Base-by-base conservation (phyloP, 2,329 filamentous ascomycete species). In the Neocatenulostroma microsporum region DNA sequence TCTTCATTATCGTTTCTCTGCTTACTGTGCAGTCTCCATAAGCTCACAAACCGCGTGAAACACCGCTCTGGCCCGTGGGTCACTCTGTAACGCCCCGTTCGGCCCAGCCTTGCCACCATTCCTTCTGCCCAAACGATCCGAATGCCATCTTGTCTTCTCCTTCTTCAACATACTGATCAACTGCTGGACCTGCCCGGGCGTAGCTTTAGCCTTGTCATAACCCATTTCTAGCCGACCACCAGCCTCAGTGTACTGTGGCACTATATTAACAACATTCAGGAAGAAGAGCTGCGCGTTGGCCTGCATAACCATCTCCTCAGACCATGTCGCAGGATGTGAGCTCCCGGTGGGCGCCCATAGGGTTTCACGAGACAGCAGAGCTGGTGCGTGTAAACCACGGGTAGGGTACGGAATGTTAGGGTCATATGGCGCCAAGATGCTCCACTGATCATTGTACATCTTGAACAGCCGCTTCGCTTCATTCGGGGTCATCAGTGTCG, bases 1-100 rank as follows among this genome's bases (percentile, higher is more conserved):
- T n/a, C n/a, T 24, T 8, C 21, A 24, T 24, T n/a, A n/a, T n/a
- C n/a, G n/a, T n/a, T n/a, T n/a, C 15, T 29, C 9, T 25, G 11
- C 7, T 35, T 18, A 40, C 32, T 39, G 40, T 28, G 42, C 47
- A 30, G 30, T 34, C 39, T 54, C 50, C 45, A 54, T 51, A 34
- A 57, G 44, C 36, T 48, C 53, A 42, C 54, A 58, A 32, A 55
- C 53, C 19, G 51, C 52, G 47, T 57, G 55, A 36, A 57, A 57
- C 13, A 57, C 53, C 21, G 54, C 53, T 21, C 55, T 39, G 12
- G 53, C 54, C 30, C 46, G 45, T 30, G 46, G 49, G 39, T 56
- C 51, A 21, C 41, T 44, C 44, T 55, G 54, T 40, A 57, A 41
- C 2, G 26, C 44, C 30, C 49, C 45, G 41, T 57, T 57, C 19